phyloP scores from a whole-genome alignment of 768 basidiomycete species.

The Infundibulicybe gibba region DNA sequence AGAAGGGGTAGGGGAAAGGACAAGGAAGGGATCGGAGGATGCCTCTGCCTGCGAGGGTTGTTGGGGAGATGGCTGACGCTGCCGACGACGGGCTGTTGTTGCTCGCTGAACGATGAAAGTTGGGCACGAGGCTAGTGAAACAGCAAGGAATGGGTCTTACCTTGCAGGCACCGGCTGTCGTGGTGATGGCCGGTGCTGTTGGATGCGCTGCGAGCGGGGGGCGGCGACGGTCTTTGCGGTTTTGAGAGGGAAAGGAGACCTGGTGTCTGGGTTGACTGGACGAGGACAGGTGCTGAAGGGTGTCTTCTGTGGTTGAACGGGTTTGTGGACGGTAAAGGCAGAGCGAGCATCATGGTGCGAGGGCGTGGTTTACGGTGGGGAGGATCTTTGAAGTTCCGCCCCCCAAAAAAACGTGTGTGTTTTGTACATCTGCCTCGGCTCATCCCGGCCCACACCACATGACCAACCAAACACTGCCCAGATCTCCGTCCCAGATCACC shows the following conservation, averaged over 20 bases:
- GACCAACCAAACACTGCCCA: too few species aligned
- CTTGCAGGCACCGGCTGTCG: constrained; percentile 24
- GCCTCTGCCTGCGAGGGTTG: constrained; percentile 68
- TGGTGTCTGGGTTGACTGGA: constrained; percentile 70
- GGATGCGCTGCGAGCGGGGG: constrained; percentile 20
- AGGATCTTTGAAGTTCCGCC: constrained; percentile 2
- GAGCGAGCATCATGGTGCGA: constrained; percentile 43
- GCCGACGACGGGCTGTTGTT: constrained; percentile 59
- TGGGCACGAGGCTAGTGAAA: constrained; percentile 13
- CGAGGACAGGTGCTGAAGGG: constrained; percentile 67
- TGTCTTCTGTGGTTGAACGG: constrained; percentile 55
- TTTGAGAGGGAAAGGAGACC: constrained; percentile 71
- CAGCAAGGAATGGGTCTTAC: constrained; percentile 43
- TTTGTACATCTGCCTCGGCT: too few species aligned
- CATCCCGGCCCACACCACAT: too few species aligned
- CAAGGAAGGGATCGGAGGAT: constrained; percentile 33
- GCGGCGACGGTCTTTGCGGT: constrained; percentile 23
- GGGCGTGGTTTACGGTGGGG: constrained; percentile 12
- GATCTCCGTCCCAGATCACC: too few species aligned
- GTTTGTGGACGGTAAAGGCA: constrained; percentile 8
- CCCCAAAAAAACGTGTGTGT: too few species aligned
- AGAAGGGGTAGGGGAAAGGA: constrained; percentile 42
- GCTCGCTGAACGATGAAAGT: constrained; percentile 22
- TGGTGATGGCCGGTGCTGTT: constrained; percentile 20
- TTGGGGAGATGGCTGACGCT: constrained; percentile 18